Percentiles rank a stretch among this genome's conserved stretches.
Evolutionary conservation across 495 filamentous ascomycete genomes (phyloP).

Genomic region (Glonium stellatum): DNA sequence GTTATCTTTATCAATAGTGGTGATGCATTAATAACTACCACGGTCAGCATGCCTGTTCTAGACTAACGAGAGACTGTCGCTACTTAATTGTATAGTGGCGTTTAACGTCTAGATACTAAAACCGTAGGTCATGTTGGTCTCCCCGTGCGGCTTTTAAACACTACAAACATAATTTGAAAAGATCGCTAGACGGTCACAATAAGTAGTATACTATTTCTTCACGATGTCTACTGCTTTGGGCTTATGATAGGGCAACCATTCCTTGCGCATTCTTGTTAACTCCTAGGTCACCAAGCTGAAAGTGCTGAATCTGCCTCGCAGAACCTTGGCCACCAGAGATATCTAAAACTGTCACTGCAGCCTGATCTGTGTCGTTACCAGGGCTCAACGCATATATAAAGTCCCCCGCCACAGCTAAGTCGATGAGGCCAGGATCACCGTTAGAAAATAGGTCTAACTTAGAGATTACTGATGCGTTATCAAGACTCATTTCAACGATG

Average conservation of each 20-base stretch:
- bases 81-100: too few species aligned
- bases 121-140: too few species aligned
- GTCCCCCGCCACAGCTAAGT: constrained; percentile 43
- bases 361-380: constrained; percentile 43
- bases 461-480: constrained; percentile 39
- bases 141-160: too few species aligned
- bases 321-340: constrained; percentile 33
- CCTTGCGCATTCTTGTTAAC: constrained; percentile 14
- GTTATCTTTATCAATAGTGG: too few species aligned
- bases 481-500: constrained; percentile 46
- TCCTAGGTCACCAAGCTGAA: constrained; percentile 12
- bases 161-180: too few species aligned
- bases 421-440: constrained; percentile 48
- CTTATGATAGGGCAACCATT: constrained; percentile 23
- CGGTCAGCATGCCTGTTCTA: too few species aligned
- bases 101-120: too few species aligned
- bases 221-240: too few species aligned
- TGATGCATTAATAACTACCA: too few species aligned
- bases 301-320: constrained; percentile 30
- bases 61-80: too few species aligned
- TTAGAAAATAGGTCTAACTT: constrained; percentile 38
- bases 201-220: too few species aligned
- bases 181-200: too few species aligned
- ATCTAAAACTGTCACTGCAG: constrained; percentile 47
- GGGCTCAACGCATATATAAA: constrained; percentile 51